phyloP scores from a whole-genome alignment of 1,139 yeast species.

The Pichia sp. region DNA sequence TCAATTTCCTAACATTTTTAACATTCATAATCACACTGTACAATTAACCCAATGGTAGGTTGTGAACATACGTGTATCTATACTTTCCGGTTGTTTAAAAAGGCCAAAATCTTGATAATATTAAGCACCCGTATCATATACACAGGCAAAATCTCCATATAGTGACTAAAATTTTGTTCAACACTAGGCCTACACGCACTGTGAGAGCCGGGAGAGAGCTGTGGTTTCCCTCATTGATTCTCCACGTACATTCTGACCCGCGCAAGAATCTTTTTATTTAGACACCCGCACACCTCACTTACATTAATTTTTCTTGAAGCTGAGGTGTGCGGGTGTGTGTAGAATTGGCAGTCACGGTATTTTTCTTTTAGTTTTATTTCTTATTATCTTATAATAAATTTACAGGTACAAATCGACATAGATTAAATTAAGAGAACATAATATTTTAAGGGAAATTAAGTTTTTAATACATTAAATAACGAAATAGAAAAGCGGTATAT shows the following conservation, averaged over 20 bases:
- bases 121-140: no score
- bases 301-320: no score
- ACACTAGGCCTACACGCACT: no score
- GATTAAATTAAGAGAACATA: no score
- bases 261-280: background rate
- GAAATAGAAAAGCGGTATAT: background rate
- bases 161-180: no score
- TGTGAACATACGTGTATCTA: slow-evolving; percentile 8
- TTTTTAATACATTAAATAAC: background rate
- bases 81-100: slow-evolving; percentile 1
- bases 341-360: background rate
- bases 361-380: no score
- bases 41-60: no score
- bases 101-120: background rate
- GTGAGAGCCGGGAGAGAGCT: background rate
- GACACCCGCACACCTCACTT: slow-evolving; percentile 4
- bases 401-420: background rate
- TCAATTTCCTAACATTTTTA: background rate
- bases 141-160: no score
- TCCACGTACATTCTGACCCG: background rate
- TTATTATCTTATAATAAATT: no score
- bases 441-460: no score
- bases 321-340: background rate
- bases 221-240: background rate
- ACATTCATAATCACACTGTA: no score